Base-by-base conservation (phyloP, 1,284 basidiomycete species). In the Austroboletus niveus region DNA sequence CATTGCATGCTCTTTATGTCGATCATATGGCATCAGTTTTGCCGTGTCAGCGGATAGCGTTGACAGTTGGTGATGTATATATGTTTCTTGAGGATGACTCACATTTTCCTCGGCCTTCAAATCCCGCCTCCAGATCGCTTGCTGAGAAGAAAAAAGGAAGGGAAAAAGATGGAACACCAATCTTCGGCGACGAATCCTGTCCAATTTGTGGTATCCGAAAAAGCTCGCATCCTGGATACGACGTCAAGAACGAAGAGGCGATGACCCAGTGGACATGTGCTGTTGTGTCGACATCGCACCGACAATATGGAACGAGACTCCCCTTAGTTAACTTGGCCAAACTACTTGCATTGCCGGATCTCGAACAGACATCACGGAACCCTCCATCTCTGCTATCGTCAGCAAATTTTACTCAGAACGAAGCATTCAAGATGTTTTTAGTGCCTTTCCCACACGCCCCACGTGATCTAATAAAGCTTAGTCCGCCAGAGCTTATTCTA, bases 1-100 rank as follows among this genome's bases (percentile, higher is more conserved):
- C 80, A 30, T 57, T 82, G n/a, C 70, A 70, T 43, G 65, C 69
- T 17, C 79, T 79, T 10, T 87, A 85, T 58, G 61, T 67, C 42
- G 59, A 62, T 2, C 54, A 65, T 41, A 52, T 56, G 42, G 35
- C 55, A 4, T 54, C 60, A 5, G 48, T 57, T 20, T 52, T 63
- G 17, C 57, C 63, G 24, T 51, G 46, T n/a, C 55, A 49, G 39
- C 53, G 63, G 31, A 66, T 72, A 24, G 53, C 66, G 9, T 65
- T 86, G 39, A 77, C 76, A 3, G 73, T 75, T 14, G 79, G 73
- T 4, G 82, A 85, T 47, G 76, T 86, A 1, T 84, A 78, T 63
- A 68, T 65, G 34, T 87, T 84, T 80, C 72, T 87, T 35, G 73
- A 75, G 46, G 77, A 79, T 41, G 71, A 76, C 54, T 76, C 74